phyloP scores from a whole-genome alignment of 345 rosid species.

The Salix suchowensis region DNA sequence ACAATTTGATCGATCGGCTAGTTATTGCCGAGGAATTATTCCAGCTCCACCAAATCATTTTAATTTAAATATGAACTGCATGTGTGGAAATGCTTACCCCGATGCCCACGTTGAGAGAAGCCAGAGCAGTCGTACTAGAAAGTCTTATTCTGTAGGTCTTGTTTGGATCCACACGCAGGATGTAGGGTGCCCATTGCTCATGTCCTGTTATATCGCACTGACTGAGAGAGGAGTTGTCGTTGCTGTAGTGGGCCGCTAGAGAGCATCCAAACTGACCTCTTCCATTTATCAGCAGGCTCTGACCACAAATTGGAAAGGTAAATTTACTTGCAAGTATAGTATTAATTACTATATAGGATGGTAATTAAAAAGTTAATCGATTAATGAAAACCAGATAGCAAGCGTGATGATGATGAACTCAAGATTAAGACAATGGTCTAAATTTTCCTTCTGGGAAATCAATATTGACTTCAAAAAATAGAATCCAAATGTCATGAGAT shows the following conservation, averaged over 20 bases:
- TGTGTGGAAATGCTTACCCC: slow-evolving; percentile 28
- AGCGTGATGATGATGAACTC: too few relatives aligned
- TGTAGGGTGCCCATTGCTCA: slow-evolving; percentile 62
- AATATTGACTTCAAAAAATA: too few relatives aligned
- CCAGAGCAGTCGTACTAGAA: slow-evolving; percentile 64
- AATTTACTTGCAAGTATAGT: neutral
- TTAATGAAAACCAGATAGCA: too few relatives aligned
- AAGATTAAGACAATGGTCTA: too few relatives aligned
- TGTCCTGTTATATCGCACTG: slow-evolving; percentile 49
- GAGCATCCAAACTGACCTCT: slow-evolving; percentile 86
- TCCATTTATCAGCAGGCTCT: slow-evolving; percentile 57
- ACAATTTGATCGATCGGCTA: too few relatives aligned
- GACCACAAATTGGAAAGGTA: neutral
- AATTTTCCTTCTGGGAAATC: too few relatives aligned
- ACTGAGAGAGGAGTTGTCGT: neutral
- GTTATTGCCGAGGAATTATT: too few relatives aligned
- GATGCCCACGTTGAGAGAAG: slow-evolving; percentile 70
- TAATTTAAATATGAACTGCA: too few relatives aligned
- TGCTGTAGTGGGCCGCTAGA: slow-evolving; percentile 40
- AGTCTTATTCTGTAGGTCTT: slow-evolving; percentile 64
- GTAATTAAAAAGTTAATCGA: too few relatives aligned
- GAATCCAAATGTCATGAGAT: too few relatives aligned
- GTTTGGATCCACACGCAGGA: slow-evolving; percentile 48
- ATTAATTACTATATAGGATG: too few relatives aligned
- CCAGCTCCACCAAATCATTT: too few relatives aligned